phyloP scores from a whole-genome alignment of 140 eudicot genomes.

The Bidens hawaiensis region DNA sequence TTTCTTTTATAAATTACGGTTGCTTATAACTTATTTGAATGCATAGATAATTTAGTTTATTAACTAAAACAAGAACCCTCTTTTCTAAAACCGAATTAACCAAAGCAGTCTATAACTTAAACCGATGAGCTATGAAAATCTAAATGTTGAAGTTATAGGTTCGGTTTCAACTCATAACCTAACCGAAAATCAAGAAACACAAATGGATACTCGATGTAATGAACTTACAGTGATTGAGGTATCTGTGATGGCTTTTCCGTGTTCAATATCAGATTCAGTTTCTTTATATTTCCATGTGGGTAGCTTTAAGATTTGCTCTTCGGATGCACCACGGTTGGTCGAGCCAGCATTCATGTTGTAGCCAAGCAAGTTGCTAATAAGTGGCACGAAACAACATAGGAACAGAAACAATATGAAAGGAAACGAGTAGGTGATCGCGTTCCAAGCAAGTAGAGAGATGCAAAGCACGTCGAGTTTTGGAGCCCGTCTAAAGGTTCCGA shows the following conservation, averaged over 20 bases:
- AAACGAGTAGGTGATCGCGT: conserved; percentile 84
- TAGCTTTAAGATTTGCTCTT: conserved; percentile 59
- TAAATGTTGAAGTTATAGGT: no score
- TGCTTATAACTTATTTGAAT: no score
- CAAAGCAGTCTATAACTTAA: no score
- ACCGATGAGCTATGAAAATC: no score
- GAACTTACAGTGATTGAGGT: conserved; percentile 43
- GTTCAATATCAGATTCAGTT: conserved; percentile 29
- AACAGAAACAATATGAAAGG: conserved; percentile 79
- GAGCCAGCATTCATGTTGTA: conserved; percentile 82
- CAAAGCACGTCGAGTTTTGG: conserved; percentile 75
- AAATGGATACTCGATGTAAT: neutral
- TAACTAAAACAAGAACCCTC: no score
- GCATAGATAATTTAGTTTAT: no score
- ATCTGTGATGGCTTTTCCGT: conserved; percentile 29
- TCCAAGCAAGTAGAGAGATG: conserved; percentile 72
- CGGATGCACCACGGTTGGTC: conserved; percentile 70
- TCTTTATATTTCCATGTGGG: conserved; percentile 66
- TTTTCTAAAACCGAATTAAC: no score
- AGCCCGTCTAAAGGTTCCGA: conserved; percentile 59
- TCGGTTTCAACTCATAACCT: no score
- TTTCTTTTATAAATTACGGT: no score
- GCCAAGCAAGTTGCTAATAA: conserved; percentile 69
- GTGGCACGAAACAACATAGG: conserved; percentile 81
- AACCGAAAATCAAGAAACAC: no score